Base-by-base conservation (phyloP, 441 rosid species). In the Erysimum pusillum region DNA sequence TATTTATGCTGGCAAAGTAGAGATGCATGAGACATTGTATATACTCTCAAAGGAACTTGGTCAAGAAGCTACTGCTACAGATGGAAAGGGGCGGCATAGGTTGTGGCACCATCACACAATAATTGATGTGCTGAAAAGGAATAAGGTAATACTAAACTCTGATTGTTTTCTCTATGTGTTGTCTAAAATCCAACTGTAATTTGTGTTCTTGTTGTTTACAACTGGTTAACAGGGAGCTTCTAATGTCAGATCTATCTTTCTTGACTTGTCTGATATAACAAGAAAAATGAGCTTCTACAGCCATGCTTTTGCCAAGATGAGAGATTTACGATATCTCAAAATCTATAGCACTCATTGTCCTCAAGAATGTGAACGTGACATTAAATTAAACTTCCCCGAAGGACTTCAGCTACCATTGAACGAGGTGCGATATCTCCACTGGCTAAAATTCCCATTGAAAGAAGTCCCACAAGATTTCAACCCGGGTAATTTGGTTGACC, bases 21-120 rank as follows among this genome's bases (percentile, higher is more conserved):
- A 68, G 63, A 76, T 76, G 79, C 63, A 68, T 31, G 79, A 75
- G 12, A 8, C 51, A 32, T 5, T 71, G 1, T 18, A 49, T 60
- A 61, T 14, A 11, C 25, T 75, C 20, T 14, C 45, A 1, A 75
- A 13, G 35, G 73, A 67, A 18, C 62, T 75, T 46, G 60, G 67
- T 7, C 44, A 2, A 51, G 56, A 20, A 67, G 79, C 62, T 7
- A 46, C 59, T 18, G 65, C 59, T 74, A 6, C 2, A 5, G 73
- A 75, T 75, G 60, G 52, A 22, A 67, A 58, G 0, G 67, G 61
- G 20, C 31, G 61, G 2, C 73, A 17, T n/a, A 66, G 67, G 32
- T 75, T 75, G 49, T 58, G 78, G 73, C 22, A 75, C 67, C 67
- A 67, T 5, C 52, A 34, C 1, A 13, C 58, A 0, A 66, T 66